A percentile compares a stretch with the other conserved stretches of the same genome.
Conservation (phyloP, 2,329 filamentous ascomycete genomes). For the Apiospora saccharicola region DNA sequence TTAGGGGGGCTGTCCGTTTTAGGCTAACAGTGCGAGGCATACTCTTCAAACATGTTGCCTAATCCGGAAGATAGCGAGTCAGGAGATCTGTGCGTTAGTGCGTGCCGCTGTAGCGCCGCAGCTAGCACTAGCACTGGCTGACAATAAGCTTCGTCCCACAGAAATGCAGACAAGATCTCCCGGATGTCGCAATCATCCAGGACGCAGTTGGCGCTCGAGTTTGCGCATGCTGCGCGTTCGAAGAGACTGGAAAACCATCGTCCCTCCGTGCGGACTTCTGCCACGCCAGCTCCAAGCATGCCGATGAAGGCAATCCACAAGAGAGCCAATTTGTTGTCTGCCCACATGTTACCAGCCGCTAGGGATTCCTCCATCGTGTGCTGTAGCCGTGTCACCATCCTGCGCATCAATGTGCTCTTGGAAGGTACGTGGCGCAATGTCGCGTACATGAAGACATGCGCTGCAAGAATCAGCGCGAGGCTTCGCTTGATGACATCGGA, state of each 20-base stretch:
- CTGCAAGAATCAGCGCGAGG: constrained; percentile 25
- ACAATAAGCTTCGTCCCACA: constrained; percentile 27
- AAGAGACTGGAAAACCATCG: not conserved
- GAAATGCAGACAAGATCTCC: constrained; percentile 26
- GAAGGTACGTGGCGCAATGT: constrained; percentile 25
- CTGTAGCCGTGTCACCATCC: constrained; percentile 25
- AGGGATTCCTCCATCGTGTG: not conserved
- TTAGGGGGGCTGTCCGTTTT: not conserved
- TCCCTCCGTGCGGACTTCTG: not conserved
- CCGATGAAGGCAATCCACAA: not conserved
- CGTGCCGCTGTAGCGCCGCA: not conserved
- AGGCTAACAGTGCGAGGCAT: constrained; percentile 11
- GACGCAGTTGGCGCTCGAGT: not conserved
- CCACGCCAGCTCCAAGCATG: not conserved
- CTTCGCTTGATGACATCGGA: constrained; percentile 9
- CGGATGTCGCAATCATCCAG: constrained; percentile 17
- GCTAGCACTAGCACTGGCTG: constrained; percentile 28
- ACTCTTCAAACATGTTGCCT: constrained; percentile 27
- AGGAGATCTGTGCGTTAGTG: not conserved
- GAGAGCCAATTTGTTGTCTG: not conserved
- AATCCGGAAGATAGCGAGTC: constrained; percentile 24
- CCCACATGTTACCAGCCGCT: not conserved
- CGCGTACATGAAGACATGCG: constrained; percentile 27
- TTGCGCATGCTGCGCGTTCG: not conserved
- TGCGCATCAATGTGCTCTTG: constrained; percentile 24